A percentile compares a stretch with the other conserved stretches of the same genome.
phyloP scores from a whole-genome alignment of 2,329 filamentous ascomycete species.

The Calonectria hawksworthii region DNA sequence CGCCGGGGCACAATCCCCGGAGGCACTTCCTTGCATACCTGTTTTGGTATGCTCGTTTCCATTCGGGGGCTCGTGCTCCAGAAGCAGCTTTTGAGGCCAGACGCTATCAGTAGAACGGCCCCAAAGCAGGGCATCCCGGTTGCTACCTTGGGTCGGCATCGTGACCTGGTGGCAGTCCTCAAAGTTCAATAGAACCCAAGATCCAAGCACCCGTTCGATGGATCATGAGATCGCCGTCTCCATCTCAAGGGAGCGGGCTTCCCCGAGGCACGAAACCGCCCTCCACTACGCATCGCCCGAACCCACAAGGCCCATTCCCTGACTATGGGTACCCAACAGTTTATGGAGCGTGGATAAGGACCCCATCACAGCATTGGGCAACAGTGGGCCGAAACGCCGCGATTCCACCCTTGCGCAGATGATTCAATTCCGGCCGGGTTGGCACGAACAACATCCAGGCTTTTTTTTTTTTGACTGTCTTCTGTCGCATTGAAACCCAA shows the following conservation, averaged over 20 bases:
- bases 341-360: background rate
- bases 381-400: conserved; percentile 20
- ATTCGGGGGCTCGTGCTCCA: background rate
- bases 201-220: conserved; percentile 12
- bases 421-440: background rate
- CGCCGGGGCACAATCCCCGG: background rate
- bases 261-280: conserved; percentile 10
- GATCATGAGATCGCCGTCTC: conserved; percentile 21
- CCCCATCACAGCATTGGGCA: conserved; percentile 24
- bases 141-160: background rate
- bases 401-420: background rate
- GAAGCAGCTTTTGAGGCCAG: conserved; percentile 20
- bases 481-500: conserved; percentile 24
- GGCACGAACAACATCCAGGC: background rate
- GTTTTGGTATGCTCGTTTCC: background rate
- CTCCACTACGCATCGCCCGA: conserved; percentile 7
- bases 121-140: conserved; percentile 5
- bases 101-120: background rate
- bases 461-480: conserved; percentile 10
- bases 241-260: conserved; percentile 1
- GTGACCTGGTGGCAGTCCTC: background rate
- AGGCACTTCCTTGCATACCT: background rate
- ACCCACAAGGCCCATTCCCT: conserved; percentile 14
- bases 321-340: conserved; percentile 19
- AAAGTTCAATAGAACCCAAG: conserved; percentile 16